Evolutionary conservation across 1,284 basidiomycete species (phyloP), one percentile per base, ranked within the genome.

Genomic region (Leccinum glutinopallens): DNA sequence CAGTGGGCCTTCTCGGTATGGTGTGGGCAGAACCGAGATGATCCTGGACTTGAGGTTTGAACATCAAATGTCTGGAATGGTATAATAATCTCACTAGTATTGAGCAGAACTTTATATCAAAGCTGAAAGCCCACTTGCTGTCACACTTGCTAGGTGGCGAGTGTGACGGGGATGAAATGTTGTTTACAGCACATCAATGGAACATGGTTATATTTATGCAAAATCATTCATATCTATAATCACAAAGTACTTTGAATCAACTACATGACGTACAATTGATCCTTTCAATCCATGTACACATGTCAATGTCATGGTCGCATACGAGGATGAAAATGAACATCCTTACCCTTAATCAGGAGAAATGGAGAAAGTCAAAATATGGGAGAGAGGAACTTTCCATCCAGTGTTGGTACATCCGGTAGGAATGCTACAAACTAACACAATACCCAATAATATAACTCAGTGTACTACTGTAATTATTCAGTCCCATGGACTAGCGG

Each of bases 261-360:
- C 37, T 77, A 71, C 2, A 66, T 41, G 0, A 65, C 19, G 0
- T 66, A 67, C 1, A 10, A 66, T 3, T 10, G 67, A 67, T 7
- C 2, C 51, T 1, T 41, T 69, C 2, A 66, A 67, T 4, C 54
- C 56, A 15, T 1, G 15, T 1, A 49, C 29, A 0, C 58, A 65
- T n/a, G 39, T 63, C 0, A 55, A 70, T 13, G 19, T 70, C 29
- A 71, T 73, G 64, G 61, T 72, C 1, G 55, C 64, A 0, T 43
- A 55, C 0, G 56, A 73, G 8, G 61, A 70, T 19, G 33, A 65
- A 6, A 25, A 12, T 9, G 12, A 57, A 0, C 69, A 77, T 58
- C 72, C 61, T 1, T 72, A 78, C 58, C 75, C 72, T 0, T 80
- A 75, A n/a, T n/a, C n/a, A n/a, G n/a, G n/a, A n/a, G n/a, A n/a